Percentiles rank a stretch among this genome's conserved stretches.
These are phyloP conservation scores for Geotrichum histeridarum DNA, from an alignment of 1,139 yeast genomes.

Conservation along the genomic window DNA sequence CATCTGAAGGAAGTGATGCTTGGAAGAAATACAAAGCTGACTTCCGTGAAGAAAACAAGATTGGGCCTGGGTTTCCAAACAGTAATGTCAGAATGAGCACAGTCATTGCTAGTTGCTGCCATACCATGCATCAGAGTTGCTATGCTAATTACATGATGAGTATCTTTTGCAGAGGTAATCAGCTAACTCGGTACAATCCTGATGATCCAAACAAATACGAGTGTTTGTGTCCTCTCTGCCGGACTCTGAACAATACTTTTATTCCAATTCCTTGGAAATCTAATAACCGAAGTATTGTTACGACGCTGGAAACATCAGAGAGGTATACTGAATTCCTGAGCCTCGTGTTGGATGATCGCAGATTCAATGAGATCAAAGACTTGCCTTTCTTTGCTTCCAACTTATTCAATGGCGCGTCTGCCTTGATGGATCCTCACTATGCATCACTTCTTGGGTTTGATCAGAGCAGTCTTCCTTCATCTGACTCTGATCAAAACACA, in stretches of 20 bases:
- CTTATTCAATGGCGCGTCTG: neutral
- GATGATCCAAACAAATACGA: constrained; percentile 68
- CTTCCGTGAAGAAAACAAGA: constrained; percentile 41
- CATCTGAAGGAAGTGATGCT: constrained; percentile 29
- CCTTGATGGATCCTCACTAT: constrained; percentile 10
- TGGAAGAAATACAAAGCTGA: constrained; percentile 42
- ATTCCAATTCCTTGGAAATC: constrained; percentile 58
- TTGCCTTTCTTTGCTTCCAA: neutral
- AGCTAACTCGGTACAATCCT: constrained; percentile 77
- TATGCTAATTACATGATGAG: constrained; percentile 57
- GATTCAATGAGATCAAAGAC: neutral
- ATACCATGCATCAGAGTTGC: constrained; percentile 85
- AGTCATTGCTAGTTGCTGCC: constrained; percentile 82
- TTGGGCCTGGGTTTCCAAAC: constrained; percentile 69
- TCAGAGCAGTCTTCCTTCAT: neutral
- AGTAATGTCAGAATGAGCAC: constrained; percentile 39
- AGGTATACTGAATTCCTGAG: constrained; percentile 10
- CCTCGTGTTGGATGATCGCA: neutral
- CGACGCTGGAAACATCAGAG: constrained; percentile 16
- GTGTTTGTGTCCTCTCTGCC: constrained; percentile 86
- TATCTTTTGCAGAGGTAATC: constrained; percentile 53
- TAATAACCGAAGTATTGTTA: constrained; percentile 27
- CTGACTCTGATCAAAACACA: neutral
- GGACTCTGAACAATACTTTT: constrained; percentile 77
- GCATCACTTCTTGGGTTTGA: constrained; percentile 1